Percentiles rank a stretch among this genome's conserved stretches.
Conservation (phyloP, 805 yeast species). For the Pichia deserticola region DNA sequence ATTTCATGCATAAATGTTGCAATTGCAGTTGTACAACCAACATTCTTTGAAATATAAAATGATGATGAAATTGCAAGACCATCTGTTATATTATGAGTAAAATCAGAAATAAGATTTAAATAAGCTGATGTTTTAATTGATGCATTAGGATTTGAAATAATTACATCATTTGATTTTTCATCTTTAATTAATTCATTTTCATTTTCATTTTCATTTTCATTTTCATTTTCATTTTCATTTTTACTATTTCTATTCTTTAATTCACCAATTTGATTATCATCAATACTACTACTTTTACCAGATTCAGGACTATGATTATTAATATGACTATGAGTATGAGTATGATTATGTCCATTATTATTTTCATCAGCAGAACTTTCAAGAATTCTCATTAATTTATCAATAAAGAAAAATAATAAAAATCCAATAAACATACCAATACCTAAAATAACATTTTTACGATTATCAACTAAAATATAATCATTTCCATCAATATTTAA, state of each 20-base stretch:
- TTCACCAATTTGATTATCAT: constrained; percentile 7
- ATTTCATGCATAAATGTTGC: constrained; percentile 73
- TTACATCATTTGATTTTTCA: constrained; percentile 11
- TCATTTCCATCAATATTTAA: constrained; percentile 18
- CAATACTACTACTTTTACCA: constrained; percentile 13
- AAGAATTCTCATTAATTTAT: constrained; percentile 49
- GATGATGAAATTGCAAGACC: constrained; percentile 71
- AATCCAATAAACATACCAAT: constrained; percentile 55
- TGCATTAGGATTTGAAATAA: constrained; percentile 14
- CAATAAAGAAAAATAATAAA: constrained; percentile 51
- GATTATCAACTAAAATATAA: constrained; percentile 41
- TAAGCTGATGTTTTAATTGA: constrained; percentile 38
- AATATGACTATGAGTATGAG: constrained; percentile 12
- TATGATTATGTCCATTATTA: constrained; percentile 39
- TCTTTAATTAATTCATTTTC: constrained; percentile 17
- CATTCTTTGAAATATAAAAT: constrained; percentile 49
- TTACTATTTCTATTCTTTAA: constrained; percentile 16
- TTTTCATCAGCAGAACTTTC: constrained; percentile 30
- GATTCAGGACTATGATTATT: not conserved
- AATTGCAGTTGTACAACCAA: constrained; percentile 62
- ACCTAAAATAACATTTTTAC: constrained; percentile 43
- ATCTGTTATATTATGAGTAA: constrained; percentile 69
- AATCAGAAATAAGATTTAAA: constrained; percentile 61
- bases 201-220: not conserved
- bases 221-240: not conserved